Conservation (phyloP, 805 yeast species). For the Yamadazyma paraphyllophila region DNA sequence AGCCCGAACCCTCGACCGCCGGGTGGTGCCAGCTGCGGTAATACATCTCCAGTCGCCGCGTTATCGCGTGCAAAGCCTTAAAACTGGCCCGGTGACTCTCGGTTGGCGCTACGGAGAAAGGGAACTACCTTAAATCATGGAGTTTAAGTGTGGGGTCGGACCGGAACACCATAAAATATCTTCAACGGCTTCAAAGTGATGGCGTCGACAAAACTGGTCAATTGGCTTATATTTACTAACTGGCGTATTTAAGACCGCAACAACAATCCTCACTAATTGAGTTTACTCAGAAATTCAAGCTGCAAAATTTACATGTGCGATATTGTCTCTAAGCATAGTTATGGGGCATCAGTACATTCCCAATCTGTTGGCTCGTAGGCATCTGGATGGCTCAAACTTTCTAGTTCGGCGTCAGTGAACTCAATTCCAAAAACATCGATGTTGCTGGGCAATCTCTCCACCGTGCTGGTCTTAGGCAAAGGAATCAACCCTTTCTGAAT, state of each 20-base stretch:
- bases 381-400: conserved; percentile 26
- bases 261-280: no score
- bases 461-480: conserved; percentile 31
- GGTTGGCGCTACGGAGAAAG: not conserved
- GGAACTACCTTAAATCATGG: no score
- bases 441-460: conserved; percentile 22
- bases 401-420: conserved; percentile 25
- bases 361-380: conserved; percentile 74
- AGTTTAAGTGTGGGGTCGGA: no score
- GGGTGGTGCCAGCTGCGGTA: not conserved
- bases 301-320: not conserved
- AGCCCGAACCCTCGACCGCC: not conserved
- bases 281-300: no score
- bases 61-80: not conserved
- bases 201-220: no score
- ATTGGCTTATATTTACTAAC: no score
- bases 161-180: no score
- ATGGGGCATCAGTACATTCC: conserved; percentile 66
- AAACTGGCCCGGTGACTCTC: not conserved
- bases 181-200: no score
- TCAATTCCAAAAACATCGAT: conserved; percentile 25
- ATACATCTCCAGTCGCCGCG: not conserved
- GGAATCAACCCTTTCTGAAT: conserved; percentile 45
- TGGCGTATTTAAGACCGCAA: no score
- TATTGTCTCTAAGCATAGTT: no score